Base-by-base conservation (phyloP, 495 filamentous ascomycete species). In the Trypethelium eluteriae region DNA sequence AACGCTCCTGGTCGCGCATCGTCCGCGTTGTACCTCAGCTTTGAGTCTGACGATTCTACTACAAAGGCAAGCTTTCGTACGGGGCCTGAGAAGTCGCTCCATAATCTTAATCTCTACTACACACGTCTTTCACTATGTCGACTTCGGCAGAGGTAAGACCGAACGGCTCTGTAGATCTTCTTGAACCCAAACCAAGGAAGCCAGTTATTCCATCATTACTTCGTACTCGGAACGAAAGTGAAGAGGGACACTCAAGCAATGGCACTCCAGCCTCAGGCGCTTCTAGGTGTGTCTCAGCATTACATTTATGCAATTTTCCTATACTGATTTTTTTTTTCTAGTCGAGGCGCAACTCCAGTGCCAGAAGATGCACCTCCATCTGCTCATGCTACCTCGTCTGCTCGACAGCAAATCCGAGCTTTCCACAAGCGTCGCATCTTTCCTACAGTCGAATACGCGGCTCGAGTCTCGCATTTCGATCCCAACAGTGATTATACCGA, bases 391-490 rank as follows among this genome's bases (percentile, higher is more conserved):
- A 89, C 96, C 69, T 94, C 91, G 46, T 86, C 86, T 18, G 92
- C 88, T 16, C 85, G 91, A 68, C 91, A 91, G 75, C 90, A 96
- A 70, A 86, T 91, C 49, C 87, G 93, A 71, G 91, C 91, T 47
- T 85, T 90, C 74, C 83, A 88, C 56, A 86, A 89, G 69, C 89
- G 86, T 66, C 88, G 94, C 70, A 79, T 98, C 44, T 98, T 98
- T 75, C 94, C 96, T n/a, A 96, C 91, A 6, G 90, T 96, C 71
- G 89, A 96, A 73, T 98, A 93, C 79, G 84, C 90, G 11, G 88
- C 88, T n/a, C 87, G 94, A 39, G 90, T 97, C 18, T 97, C 93
- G 9, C 93, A 98, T 76, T 97, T 98, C 76, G 94, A 98, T 76
- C 91, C 91, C 14, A 83, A 84, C 62, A 93, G 89, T 79, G 91